Base-by-base conservation (phyloP, 306 rosid species). In the Potentilla sterilis region DNA sequence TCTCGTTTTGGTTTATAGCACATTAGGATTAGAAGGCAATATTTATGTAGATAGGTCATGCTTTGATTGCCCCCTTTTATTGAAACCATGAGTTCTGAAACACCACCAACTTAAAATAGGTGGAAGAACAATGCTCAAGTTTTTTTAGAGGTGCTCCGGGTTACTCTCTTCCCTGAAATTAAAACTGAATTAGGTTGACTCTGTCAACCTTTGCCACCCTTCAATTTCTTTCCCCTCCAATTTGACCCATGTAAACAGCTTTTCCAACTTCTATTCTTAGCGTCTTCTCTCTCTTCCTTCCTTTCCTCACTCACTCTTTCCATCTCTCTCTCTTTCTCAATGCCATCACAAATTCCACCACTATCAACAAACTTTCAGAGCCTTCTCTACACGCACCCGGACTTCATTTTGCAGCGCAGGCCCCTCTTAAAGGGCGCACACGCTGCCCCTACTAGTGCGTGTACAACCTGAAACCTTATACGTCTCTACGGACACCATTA, bases 381-480 rank as follows among this genome's bases (percentile, higher is more conserved):
- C 74, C 51, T 62, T 66, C 79, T 35, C 49, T 75, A 62, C 21
- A 58, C 18, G 54, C 49, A 71, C 72, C 69, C 66, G 48, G 77
- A 75, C 74, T 16, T 47, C 11, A 69, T 73, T 69, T 80, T 69
- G 81, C 18, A 74, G 77, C 59, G 72, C 84, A 49, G 49, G 74
- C 79, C 83, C 81, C 59, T 80, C 75, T 74, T n/a, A 24, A 75
- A 77, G 86, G 92, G 89, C 72, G 83, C 71, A 81, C 89, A 83
- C 75, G 75, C 77, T 63, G 76, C 88, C 81, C 85, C 82, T 37
- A 59, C 76, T 9, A 47, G 63, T 42, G 89, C 81, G 83, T 76
- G 87, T 78, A 81, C 86, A 71, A 74, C 84, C 80, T 38, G 22
- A 64, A 38, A 51, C 58, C 72, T 80, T 24, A 75, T 11, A 16